Conservation (phyloP, 139 green algal species). For the Chlorella sp. region DNA sequence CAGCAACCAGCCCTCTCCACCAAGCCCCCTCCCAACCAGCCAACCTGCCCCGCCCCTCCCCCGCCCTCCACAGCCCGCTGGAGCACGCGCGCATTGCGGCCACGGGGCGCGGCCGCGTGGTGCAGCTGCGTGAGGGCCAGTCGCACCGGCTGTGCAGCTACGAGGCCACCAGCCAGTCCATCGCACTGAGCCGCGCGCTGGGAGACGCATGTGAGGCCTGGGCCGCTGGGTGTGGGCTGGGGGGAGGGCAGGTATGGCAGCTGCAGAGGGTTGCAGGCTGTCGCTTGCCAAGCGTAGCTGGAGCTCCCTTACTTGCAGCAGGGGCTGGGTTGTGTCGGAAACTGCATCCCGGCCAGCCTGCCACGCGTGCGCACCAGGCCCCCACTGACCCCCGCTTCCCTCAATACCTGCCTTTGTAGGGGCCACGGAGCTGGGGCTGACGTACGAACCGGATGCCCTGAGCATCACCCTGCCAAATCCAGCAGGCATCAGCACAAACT, state of each 20-base stretch:
- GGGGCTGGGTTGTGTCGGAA: too few species aligned
- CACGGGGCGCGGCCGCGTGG: not conserved
- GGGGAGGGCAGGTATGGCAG: not conserved
- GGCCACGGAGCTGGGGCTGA: constrained; percentile 5
- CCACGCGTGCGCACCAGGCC: not conserved
- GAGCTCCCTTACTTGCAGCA: too few species aligned
- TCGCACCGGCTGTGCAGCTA: not conserved
- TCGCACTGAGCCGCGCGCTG: constrained; percentile 16
- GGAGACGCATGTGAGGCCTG: not conserved
- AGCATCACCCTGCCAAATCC: not conserved
- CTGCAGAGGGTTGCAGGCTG: not conserved
- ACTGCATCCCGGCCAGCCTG: not conserved
- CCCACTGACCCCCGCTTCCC: too few species aligned
- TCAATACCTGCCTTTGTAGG: not conserved
- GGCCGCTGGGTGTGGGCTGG: not conserved
- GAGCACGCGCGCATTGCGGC: constrained; percentile 20
- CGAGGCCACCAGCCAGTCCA: not conserved
- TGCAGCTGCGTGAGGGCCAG: not conserved
- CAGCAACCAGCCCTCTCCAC: too few species aligned
- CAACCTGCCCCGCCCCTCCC: constrained; percentile 40
- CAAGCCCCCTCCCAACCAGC: not conserved
- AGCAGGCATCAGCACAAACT: not conserved
- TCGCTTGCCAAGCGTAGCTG: not conserved
- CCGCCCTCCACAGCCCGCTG: constrained; percentile 58
- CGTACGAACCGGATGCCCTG: constrained; percentile 7